A percentile compares a stretch with the other conserved stretches of the same genome.
Evolutionary conservation across 306 rosid genomes (phyloP).

Genomic region (Begonia peltatifolia): DNA sequence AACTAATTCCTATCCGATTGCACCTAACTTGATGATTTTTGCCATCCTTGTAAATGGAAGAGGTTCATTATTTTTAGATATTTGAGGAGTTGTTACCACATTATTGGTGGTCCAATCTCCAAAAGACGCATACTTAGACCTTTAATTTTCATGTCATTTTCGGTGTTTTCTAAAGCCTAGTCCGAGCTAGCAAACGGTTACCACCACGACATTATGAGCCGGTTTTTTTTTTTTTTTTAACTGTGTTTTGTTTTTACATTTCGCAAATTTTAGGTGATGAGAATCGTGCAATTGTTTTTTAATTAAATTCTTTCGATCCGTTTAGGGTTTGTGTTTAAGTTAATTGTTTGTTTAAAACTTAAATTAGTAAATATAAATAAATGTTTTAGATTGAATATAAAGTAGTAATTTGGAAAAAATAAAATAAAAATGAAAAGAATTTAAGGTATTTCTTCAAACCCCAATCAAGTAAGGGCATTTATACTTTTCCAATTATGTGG

Average conservation of each 20-base stretch:
- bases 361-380: no score
- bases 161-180: not conserved
- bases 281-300: no score
- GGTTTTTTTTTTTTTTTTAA: no score
- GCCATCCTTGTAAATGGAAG: not conserved
- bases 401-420: no score
- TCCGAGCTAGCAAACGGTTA: not conserved
- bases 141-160: constrained; percentile 11
- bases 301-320: no score
- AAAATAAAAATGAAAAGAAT: no score
- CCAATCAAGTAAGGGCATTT: not conserved
- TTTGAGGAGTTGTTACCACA: constrained; percentile 10
- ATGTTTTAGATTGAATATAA: no score
- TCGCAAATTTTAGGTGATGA: no score
- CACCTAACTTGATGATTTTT: constrained; percentile 12
- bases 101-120: constrained; percentile 28
- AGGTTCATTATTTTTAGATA: constrained; percentile 13
- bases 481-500: not conserved
- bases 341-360: no score
- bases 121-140: not conserved
- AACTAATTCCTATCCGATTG: not conserved
- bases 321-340: no score
- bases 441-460: not conserved
- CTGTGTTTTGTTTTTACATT: not conserved
- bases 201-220: no score